A percentile compares a stretch with the other conserved stretches of the same genome.
Evolutionary conservation across 495 filamentous ascomycete species (phyloP).

Genomic region (Xylaria nigripes): DNA sequence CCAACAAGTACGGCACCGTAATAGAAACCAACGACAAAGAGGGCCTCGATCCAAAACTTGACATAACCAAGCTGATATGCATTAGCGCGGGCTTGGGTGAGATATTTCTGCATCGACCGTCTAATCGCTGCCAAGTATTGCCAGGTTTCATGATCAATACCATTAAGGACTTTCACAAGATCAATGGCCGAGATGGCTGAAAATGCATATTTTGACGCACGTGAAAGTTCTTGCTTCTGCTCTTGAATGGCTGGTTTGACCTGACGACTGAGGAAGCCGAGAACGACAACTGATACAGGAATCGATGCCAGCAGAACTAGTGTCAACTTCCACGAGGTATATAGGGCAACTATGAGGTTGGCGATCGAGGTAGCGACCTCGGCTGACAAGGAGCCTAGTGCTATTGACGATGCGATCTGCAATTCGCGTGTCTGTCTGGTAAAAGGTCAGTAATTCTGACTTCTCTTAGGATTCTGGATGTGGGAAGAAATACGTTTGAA

Average conservation of each 20-base stretch:
- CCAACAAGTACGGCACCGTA: constrained; percentile 65
- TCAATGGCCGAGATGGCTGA: constrained; percentile 68
- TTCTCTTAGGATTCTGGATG: background rate
- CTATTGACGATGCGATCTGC: constrained; percentile 69
- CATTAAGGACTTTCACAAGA: constrained; percentile 82
- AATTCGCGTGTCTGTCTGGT: constrained; percentile 73
- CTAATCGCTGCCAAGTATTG: constrained; percentile 54
- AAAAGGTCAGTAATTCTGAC: constrained; percentile 9
- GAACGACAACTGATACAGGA: constrained; percentile 55
- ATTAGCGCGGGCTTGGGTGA: constrained; percentile 56
- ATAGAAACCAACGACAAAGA: constrained; percentile 92
- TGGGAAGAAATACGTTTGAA: constrained; percentile 61
- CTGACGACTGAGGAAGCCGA: constrained; percentile 49
- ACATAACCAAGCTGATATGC: constrained; percentile 64
- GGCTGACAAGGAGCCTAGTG: constrained; percentile 60
- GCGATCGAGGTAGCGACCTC: constrained; percentile 52
- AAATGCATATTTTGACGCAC: constrained; percentile 64
- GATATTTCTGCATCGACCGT: constrained; percentile 55
- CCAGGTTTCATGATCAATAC: constrained; percentile 57
- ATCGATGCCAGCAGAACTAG: constrained; percentile 69
- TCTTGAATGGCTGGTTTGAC: constrained; percentile 58
- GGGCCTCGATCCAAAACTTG: constrained; percentile 62
- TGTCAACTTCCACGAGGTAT: constrained; percentile 76
- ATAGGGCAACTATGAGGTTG: constrained; percentile 62
- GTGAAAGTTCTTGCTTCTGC: constrained; percentile 60